phyloP scores from a whole-genome alignment of 2,329 filamentous ascomycete genomes.

The Dothiorella sarmentorum region DNA sequence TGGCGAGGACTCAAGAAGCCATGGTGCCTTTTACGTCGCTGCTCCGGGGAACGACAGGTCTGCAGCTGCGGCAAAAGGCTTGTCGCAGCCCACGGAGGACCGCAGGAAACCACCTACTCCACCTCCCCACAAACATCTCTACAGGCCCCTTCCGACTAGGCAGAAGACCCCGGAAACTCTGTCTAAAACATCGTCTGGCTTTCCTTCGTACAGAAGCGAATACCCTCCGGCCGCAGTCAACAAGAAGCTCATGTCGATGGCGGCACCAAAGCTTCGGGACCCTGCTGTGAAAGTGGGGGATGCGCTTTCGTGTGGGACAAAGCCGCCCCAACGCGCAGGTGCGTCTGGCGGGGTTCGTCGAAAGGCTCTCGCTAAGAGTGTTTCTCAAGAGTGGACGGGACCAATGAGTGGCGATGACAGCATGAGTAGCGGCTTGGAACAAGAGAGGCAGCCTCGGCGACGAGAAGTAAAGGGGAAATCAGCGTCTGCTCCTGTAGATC shows the following conservation, averaged over 20 bases:
- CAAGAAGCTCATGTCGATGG: slow-evolving; percentile 22
- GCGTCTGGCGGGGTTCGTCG: background rate
- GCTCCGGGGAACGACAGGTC: background rate
- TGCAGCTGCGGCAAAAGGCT: background rate
- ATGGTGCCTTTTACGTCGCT: background rate
- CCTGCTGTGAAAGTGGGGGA: background rate
- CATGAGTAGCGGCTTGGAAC: slow-evolving; percentile 4
- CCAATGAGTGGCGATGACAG: slow-evolving; percentile 12
- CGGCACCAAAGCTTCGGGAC: background rate
- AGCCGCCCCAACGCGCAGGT: background rate
- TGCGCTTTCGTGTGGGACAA: background rate
- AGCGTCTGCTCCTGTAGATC: slow-evolving; percentile 31
- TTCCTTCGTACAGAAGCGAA: slow-evolving; percentile 49
- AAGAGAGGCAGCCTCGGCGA: background rate
- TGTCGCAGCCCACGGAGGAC: background rate
- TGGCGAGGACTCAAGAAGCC: background rate
- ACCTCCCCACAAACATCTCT: slow-evolving; percentile 10
- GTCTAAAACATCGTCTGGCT: slow-evolving; percentile 16
- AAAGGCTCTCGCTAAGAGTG: background rate
- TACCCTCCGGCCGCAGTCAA: slow-evolving; percentile 39
- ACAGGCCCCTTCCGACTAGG: slow-evolving; percentile 5
- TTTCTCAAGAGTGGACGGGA: background rate
- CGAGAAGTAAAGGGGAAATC: slow-evolving; percentile 29
- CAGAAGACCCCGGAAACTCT: background rate
- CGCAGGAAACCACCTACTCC: slow-evolving; percentile 16